A percentile compares a stretch with the other conserved stretches of the same genome.
Conservation (phyloP, 805 yeast genomes). For the Suhomyces prunicola region DNA sequence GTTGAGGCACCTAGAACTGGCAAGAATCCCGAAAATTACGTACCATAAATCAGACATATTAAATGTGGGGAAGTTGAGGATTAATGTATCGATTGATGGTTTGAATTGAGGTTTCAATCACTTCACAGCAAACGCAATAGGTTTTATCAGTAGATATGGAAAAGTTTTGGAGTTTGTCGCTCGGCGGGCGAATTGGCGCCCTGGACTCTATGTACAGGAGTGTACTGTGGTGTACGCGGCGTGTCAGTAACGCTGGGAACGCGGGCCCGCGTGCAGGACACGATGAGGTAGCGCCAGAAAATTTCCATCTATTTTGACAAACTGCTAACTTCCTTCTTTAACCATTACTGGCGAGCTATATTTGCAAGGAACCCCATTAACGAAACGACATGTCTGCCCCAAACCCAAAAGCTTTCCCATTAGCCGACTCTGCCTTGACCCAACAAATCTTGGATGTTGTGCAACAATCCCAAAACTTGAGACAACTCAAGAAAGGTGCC, state of each 20-base stretch:
- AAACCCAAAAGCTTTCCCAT: constrained; percentile 98
- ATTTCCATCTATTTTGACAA: not conserved
- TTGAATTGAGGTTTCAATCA: constrained; percentile 3
- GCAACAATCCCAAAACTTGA: constrained; percentile 95
- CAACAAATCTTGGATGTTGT: constrained; percentile 97
- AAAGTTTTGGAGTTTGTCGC: constrained; percentile 4
- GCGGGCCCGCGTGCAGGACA: not conserved
- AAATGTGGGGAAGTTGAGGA: constrained; percentile 8
- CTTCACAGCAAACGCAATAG: not conserved
- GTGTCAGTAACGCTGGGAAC: not conserved
- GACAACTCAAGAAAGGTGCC: constrained; percentile 99
- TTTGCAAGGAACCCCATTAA: constrained; percentile 27
- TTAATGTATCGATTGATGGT: constrained; percentile 2
- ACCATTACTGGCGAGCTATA: constrained; percentile 24
- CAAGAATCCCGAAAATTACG: constrained; percentile 27
- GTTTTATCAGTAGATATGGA: not conserved
- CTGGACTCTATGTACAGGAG: not conserved
- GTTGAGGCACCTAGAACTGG: not conserved
- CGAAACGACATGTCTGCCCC: constrained; percentile 65
- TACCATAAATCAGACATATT: constrained; percentile 76
- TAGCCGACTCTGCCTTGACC: constrained; percentile 91
- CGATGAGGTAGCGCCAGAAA: constrained; percentile 1
- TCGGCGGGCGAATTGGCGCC: constrained; percentile 3
- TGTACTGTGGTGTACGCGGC: not conserved
- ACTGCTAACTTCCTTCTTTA: not conserved